These are phyloP conservation scores for Cladophialophora yegresii DNA, from an alignment of 2,329 filamentous ascomycete genomes.

Conservation along the genomic window DNA sequence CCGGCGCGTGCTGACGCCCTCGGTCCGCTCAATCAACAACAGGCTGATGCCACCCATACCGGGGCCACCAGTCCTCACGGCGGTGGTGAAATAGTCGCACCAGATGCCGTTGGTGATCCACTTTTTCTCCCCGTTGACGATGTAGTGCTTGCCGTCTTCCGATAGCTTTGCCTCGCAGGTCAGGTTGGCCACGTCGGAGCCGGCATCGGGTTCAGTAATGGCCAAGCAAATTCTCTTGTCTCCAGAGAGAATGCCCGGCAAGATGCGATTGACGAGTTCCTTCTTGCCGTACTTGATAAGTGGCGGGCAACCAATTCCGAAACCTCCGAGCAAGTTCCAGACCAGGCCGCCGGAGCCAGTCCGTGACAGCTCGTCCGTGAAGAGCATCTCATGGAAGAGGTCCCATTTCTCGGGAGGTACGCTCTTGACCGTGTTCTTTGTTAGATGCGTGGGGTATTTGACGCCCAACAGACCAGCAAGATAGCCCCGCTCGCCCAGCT, in stretches of 20 bases:
- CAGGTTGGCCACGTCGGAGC: constrained; percentile 91
- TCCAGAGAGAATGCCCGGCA: constrained; percentile 83
- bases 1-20: constrained; percentile 85
- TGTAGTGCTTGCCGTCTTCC: constrained; percentile 97
- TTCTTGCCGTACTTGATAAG: constrained; percentile 90
- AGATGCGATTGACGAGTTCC: constrained; percentile 78
- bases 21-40: constrained; percentile 85
- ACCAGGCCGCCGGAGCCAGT: constrained; percentile 88
- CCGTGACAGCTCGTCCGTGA: constrained; percentile 93
- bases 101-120: constrained; percentile 99
- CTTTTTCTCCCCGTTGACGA: constrained; percentile 98
- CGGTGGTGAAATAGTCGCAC: constrained; percentile 96
- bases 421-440: constrained; percentile 69
- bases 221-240: constrained; percentile 98
- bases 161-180: constrained; percentile 93
- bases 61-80: constrained; percentile 81
- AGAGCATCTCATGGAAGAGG: constrained; percentile 93
- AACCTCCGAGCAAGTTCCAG: constrained; percentile 97
- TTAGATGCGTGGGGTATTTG: constrained; percentile 73
- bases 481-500: constrained; percentile 91
- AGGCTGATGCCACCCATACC: constrained; percentile 94
- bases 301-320: constrained; percentile 89
- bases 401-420: constrained; percentile 92
- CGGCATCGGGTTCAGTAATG: constrained; percentile 95
- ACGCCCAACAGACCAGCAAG: constrained; percentile 85